Conservation (phyloP, 371 early-diverging fungal species). For the Mucor irregularis region DNA sequence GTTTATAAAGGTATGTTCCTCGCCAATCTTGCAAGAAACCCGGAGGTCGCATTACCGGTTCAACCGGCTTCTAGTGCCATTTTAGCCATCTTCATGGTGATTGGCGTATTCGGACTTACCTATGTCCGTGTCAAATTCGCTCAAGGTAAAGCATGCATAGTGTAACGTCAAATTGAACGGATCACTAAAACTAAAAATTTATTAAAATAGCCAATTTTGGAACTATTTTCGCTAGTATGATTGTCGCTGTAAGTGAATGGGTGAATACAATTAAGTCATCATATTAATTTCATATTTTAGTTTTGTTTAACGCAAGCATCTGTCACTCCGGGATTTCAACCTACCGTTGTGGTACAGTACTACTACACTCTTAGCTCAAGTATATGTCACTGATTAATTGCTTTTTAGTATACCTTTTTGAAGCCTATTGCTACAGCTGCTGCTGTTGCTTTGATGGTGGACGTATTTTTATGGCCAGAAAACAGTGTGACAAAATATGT, state of each 20-base stretch:
- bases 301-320: conserved; percentile 39
- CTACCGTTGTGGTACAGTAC: conserved; percentile 27
- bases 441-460: conserved; percentile 30
- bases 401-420: conserved; percentile 37
- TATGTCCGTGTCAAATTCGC: conserved; percentile 33
- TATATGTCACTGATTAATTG: background rate
- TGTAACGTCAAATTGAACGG: background rate
- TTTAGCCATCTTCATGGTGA: conserved; percentile 33
- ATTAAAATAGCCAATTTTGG: conserved; percentile 35
- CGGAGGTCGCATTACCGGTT: conserved; percentile 22
- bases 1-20: conserved; percentile 41
- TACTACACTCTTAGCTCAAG: background rate
- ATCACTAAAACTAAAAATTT: background rate
- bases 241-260: conserved; percentile 27
- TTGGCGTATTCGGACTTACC: conserved; percentile 39
- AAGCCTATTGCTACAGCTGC: conserved; percentile 35
- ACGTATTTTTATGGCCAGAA: conserved; percentile 45
- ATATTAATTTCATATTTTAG: conserved; percentile 7
- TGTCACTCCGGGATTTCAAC: conserved; percentile 22
- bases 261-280: background rate
- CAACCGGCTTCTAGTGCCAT: conserved; percentile 39
- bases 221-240: conserved; percentile 38
- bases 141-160: conserved; percentile 38
- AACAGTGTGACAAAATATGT: conserved; percentile 45
- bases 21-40: conserved; percentile 38